Base-by-base conservation (phyloP, 2,329 filamentous ascomycete species). In the Aspergillus quadrilineatus region DNA sequence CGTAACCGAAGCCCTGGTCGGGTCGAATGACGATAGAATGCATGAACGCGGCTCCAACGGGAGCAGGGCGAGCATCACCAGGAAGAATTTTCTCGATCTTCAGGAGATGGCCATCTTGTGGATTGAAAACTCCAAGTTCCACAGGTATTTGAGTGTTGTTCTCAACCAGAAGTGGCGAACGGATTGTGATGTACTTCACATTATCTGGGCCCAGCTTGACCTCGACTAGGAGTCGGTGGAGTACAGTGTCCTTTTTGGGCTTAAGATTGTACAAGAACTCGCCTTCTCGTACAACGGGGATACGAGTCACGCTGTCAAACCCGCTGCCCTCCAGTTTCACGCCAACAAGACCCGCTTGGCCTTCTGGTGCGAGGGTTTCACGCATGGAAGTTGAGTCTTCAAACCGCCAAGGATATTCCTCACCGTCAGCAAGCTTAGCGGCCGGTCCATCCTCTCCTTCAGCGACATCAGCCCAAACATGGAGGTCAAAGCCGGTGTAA, bases 41-140 rank as follows among this genome's bases (percentile, higher is more conserved):
- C 75, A 95, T 84, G 69, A 88, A 97, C 0, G 89, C 92, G 1
- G 93, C 92, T 12, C 94, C 95, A 6, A 99, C 92, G 0, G 94
- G 94, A 9, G 92, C 90, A 7, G 94, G 93, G 15, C 92, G 85
- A 51, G 88, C 88, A 70, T 97, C 92, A 0, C 95, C 94, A 0
- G 94, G 95, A 0, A 91, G 84, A 55, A 99, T 93, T 78, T 97
- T 97, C 75, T 99, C 95, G 60, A 99, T 97, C 78, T 97, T 97
- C 61, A 97, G 83, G 15, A 99, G 80, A 71, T 97, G 88, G 0
- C 92, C 92, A 56, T 96, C 89, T 60, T 90, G 85, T 0, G 86
- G 86, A 71, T 93, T 94, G 69, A 90, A 97, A 14, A 99, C 86
- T 14, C 94, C 95, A 22, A 99, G 75, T 73, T 99, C 94, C 12